These are phyloP conservation scores for Penicillium lividum DNA, from an alignment of 495 filamentous ascomycete species.

Conservation along the genomic window DNA sequence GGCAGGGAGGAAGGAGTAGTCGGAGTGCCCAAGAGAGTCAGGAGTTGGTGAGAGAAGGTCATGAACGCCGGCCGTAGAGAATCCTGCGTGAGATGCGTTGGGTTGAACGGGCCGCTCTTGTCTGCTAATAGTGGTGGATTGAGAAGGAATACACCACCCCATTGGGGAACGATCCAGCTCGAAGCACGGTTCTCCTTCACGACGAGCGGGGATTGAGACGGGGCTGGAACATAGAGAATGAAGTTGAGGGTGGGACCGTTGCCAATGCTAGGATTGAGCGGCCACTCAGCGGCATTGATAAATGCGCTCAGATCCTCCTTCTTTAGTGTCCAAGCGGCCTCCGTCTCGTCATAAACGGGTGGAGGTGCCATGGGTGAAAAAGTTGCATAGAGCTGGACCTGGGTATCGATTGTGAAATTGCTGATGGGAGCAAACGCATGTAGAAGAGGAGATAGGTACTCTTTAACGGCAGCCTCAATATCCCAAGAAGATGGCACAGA, in stretches of 20 bases:
- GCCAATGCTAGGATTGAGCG: constrained; percentile 90
- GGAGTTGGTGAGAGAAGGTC: constrained; percentile 88
- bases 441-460: constrained; percentile 81
- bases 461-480: constrained; percentile 76
- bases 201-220: constrained; percentile 60
- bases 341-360: constrained; percentile 54
- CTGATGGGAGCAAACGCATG: constrained; percentile 76
- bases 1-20: constrained; percentile 76
- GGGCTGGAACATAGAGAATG: constrained; percentile 75
- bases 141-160: constrained; percentile 88
- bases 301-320: constrained; percentile 91
- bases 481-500: constrained; percentile 85
- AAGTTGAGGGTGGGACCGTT: constrained; percentile 94
- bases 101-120: constrained; percentile 27
- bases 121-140: constrained; percentile 54
- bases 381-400: constrained; percentile 88
- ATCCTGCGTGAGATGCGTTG: constrained; percentile 51
- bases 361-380: constrained; percentile 70
- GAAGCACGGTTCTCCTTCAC: constrained; percentile 72
- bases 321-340: constrained; percentile 64
- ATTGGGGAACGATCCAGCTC: constrained; percentile 94
- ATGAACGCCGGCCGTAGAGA: constrained; percentile 76
- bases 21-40: constrained; percentile 86
- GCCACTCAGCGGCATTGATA: constrained; percentile 98
- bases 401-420: constrained; percentile 96